These are phyloP conservation scores for Meira nashicola DNA, from an alignment of 1,284 basidiomycete species.

Conservation along the genomic window DNA sequence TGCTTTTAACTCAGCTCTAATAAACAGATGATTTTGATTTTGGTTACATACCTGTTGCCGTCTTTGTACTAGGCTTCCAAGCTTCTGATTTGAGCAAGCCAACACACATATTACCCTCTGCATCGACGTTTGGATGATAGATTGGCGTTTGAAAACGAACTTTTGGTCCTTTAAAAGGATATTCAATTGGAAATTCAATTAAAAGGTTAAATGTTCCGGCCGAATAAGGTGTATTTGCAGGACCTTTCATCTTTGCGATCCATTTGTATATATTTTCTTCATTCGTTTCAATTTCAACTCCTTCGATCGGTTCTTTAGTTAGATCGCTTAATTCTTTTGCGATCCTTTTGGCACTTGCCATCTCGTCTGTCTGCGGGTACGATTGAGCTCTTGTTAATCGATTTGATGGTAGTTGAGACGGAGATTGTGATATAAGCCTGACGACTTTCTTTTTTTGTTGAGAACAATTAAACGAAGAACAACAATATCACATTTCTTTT, in stretches of 20 bases:
- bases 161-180: slow-evolving; percentile 53
- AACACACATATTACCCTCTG: slow-evolving; percentile 50
- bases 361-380: no score
- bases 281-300: slow-evolving; percentile 16
- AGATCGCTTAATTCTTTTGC: slow-evolving; percentile 38
- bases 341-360: no score
- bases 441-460: no score
- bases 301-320: slow-evolving; percentile 31
- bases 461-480: no score
- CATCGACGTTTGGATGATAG: slow-evolving; percentile 53
- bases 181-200: slow-evolving; percentile 51
- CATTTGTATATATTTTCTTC: slow-evolving; percentile 13
- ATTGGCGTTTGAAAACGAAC: slow-evolving; percentile 44
- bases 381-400: no score
- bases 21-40: not conserved
- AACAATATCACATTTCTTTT: no score
- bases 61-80: slow-evolving; percentile 53
- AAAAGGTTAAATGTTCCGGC: slow-evolving; percentile 48
- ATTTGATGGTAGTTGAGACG: no score
- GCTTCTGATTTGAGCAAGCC: slow-evolving; percentile 51
- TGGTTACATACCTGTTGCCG: slow-evolving; percentile 39
- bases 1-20: not conserved
- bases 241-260: slow-evolving; percentile 8
- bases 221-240: slow-evolving; percentile 36
- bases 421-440: no score